These are phyloP conservation scores for Iberis amara DNA, from an alignment of 441 rosid genomes.

Conservation along the genomic window DNA sequence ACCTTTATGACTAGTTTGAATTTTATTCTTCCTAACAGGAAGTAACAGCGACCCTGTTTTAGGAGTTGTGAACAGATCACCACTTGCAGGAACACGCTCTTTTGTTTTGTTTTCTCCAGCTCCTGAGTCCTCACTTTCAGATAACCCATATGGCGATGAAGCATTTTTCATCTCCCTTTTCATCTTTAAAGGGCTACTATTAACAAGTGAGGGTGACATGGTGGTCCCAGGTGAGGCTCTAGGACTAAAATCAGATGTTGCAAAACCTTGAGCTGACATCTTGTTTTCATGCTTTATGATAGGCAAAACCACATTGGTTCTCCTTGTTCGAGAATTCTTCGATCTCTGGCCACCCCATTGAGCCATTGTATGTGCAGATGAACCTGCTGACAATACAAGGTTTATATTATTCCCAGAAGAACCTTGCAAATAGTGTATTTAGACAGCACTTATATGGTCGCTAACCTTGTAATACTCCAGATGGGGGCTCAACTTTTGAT, in stretches of 20 bases:
- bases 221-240: slow-evolving; percentile 52
- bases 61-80: slow-evolving; percentile 45
- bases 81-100: slow-evolving; percentile 47
- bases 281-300: slow-evolving; percentile 61
- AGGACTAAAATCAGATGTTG: slow-evolving; percentile 53
- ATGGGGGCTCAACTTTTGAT: slow-evolving; percentile 44
- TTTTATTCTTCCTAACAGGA: slow-evolving; percentile 54
- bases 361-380: slow-evolving; percentile 77
- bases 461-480: slow-evolving; percentile 61
- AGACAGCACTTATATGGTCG: slow-evolving; percentile 38
- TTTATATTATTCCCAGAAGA: slow-evolving; percentile 41
- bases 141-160: slow-evolving; percentile 66
- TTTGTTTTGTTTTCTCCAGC: slow-evolving; percentile 67
- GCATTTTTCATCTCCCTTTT: slow-evolving; percentile 61
- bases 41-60: slow-evolving; percentile 47
- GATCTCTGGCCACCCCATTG: slow-evolving; percentile 96
- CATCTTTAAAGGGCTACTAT: slow-evolving; percentile 42
- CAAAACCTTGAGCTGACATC: slow-evolving; percentile 52
- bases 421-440: slow-evolving; percentile 36
- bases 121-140: slow-evolving; percentile 90
- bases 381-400: slow-evolving; percentile 45
- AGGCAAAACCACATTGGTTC: slow-evolving; percentile 77
- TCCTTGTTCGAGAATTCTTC: slow-evolving; percentile 76
- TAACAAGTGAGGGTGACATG: slow-evolving; percentile 41
- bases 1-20: slow-evolving; percentile 50